Evolutionary conservation across 73 alveolate species (phyloP).

Genomic region (Paramecium caudatum): DNA sequence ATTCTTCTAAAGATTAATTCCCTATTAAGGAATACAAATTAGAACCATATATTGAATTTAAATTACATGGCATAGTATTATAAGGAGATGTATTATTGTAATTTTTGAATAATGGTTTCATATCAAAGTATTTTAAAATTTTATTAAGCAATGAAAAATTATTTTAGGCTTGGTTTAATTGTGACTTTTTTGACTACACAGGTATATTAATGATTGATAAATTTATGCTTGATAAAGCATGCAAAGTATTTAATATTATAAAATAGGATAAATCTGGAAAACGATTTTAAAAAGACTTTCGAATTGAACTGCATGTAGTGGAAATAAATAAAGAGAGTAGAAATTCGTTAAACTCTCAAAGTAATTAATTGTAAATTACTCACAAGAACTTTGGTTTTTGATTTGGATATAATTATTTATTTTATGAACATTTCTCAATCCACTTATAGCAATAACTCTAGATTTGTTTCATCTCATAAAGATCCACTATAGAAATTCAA

Average conservation of each 20-base stretch:
- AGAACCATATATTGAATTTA: slow-evolving; percentile 67
- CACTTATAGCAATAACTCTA: slow-evolving; percentile 25
- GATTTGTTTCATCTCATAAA: slow-evolving; percentile 20
- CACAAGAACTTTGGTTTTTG: slow-evolving; percentile 40
- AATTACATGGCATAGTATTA: slow-evolving; percentile 61
- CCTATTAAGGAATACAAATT: not conserved
- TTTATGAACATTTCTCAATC: slow-evolving; percentile 41
- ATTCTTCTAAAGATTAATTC: slow-evolving; percentile 21
- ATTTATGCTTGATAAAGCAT: slow-evolving; percentile 87
- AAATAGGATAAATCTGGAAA: slow-evolving; percentile 52
- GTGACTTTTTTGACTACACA: slow-evolving; percentile 85
- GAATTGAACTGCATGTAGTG: slow-evolving; percentile 61
- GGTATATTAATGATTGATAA: slow-evolving; percentile 84
- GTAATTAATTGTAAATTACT: not conserved
- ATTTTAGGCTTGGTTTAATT: slow-evolving; percentile 93
- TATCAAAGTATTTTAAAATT: not conserved
- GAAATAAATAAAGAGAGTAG: not conserved
- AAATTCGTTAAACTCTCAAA: not conserved
- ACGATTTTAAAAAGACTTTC: slow-evolving; percentile 43
- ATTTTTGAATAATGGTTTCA: slow-evolving; percentile 78
- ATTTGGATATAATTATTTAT: not conserved
- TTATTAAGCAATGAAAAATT: slow-evolving; percentile 77
- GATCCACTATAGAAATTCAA: slow-evolving; percentile 16
- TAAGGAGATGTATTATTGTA: slow-evolving; percentile 89
- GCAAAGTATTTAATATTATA: slow-evolving; percentile 74